Evolutionary conservation across 78 protist species (phyloP).

Genomic region (Isochrysis galbana): DNA sequence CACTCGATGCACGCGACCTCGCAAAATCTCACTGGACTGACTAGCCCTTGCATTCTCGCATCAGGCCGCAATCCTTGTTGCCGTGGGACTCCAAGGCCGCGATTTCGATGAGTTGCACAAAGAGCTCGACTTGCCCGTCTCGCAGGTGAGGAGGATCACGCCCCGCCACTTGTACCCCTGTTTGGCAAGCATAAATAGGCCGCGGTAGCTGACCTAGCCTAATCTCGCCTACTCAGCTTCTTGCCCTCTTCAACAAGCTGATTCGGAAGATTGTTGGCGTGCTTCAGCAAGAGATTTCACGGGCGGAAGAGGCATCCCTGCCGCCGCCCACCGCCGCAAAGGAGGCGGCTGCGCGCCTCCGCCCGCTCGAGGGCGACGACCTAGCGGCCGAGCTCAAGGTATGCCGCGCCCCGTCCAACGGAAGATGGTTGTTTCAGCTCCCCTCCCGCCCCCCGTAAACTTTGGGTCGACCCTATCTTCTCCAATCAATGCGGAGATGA

Average conservation of each 20-base stretch:
- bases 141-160: no score
- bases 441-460: no score
- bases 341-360: not conserved
- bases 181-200: no score
- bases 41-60: slow-evolving; percentile 41
- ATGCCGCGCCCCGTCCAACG: not conserved
- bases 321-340: not conserved
- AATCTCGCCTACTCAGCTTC: no score
- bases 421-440: no score
- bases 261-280: not conserved
- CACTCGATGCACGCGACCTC: no score
- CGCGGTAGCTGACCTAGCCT: no score
- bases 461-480: no score
- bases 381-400: not conserved
- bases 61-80: slow-evolving; percentile 80
- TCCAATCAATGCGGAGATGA: no score
- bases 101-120: slow-evolving; percentile 56
- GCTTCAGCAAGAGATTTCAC: not conserved
- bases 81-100: slow-evolving; percentile 82
- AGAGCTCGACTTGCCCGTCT: slow-evolving; percentile 26
- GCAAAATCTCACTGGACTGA: not conserved
- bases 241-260: slow-evolving; percentile 61
- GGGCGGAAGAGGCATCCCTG: not conserved
- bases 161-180: no score
- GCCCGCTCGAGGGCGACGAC: not conserved